Conservation (phyloP, 2,329 filamentous ascomycete species). For the Curvularia eragrostidis region DNA sequence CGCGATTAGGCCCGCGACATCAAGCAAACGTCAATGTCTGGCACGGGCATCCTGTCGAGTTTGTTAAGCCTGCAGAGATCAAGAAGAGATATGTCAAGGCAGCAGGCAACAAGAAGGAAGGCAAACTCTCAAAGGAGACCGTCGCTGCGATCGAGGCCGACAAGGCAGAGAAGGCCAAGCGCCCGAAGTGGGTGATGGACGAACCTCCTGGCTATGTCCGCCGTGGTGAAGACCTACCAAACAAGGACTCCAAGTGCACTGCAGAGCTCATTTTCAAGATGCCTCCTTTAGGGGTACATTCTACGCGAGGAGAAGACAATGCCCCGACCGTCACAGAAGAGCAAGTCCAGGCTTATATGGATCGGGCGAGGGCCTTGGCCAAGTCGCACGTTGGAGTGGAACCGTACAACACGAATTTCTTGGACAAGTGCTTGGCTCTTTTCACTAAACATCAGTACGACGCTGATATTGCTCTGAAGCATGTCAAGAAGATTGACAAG, state of each 20-base stretch:
- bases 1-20: constrained; percentile 86
- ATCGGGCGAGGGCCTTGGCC: constrained; percentile 68
- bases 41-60: constrained; percentile 86
- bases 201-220: constrained; percentile 84
- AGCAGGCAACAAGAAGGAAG: constrained; percentile 72
- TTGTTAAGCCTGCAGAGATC: constrained; percentile 85
- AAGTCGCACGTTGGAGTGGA: constrained; percentile 70
- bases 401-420: constrained; percentile 80
- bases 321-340: constrained; percentile 56
- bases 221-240: constrained; percentile 78
- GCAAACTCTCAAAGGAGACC: constrained; percentile 79
- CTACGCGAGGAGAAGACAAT: constrained; percentile 55
- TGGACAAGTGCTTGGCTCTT: constrained; percentile 80
- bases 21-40: constrained; percentile 86
- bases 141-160: constrained; percentile 82
- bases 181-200: constrained; percentile 93
- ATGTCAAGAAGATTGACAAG: constrained; percentile 71
- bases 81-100: constrained; percentile 76
- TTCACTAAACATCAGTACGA: constrained; percentile 77
- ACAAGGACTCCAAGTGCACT: constrained; percentile 76
- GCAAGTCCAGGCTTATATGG: constrained; percentile 79
- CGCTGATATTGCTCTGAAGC: constrained; percentile 71
- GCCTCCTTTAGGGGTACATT: constrained; percentile 60
- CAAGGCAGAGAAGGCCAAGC: constrained; percentile 76
- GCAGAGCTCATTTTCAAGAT: constrained; percentile 81